Conservation (phyloP, 148 eudicot species). For the Fagopyrum homotropicum region DNA sequence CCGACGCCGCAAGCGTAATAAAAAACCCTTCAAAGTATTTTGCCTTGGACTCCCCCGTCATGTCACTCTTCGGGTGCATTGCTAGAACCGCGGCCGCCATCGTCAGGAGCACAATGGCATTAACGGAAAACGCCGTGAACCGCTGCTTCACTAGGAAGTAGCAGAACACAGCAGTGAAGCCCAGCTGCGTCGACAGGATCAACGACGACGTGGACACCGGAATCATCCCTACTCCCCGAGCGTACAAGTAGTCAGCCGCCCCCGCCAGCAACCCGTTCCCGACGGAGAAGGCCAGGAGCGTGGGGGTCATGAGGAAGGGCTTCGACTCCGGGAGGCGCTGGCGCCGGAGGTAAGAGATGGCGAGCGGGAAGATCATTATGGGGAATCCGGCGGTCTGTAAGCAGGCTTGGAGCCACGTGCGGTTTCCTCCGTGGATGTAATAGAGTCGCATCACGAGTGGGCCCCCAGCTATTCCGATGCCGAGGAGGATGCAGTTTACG, state of each 20-base stretch:
- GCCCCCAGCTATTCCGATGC: slow-evolving; percentile 48
- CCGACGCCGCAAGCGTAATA: slow-evolving; percentile 44
- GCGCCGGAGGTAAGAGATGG: slow-evolving; percentile 29
- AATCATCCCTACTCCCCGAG: slow-evolving; percentile 44
- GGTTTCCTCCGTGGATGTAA: slow-evolving; percentile 57
- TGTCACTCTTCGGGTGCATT: slow-evolving; percentile 37
- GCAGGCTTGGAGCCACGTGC: slow-evolving; percentile 49
- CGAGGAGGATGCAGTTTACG: slow-evolving; percentile 33
- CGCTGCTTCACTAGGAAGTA: slow-evolving; percentile 43
- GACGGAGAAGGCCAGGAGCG: slow-evolving; percentile 19
- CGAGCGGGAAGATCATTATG: slow-evolving; percentile 34
- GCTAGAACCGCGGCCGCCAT: slow-evolving; percentile 53
- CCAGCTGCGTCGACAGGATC: slow-evolving; percentile 55
- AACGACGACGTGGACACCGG: slow-evolving; percentile 65
- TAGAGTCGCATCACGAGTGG: slow-evolving; percentile 66
- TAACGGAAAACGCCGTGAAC: slow-evolving; percentile 49
- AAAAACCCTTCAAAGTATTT: slow-evolving; percentile 41
- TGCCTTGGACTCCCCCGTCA: slow-evolving; percentile 23
- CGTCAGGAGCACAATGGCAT: slow-evolving; percentile 48
- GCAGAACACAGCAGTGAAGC: slow-evolving; percentile 51
- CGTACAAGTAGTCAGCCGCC: slow-evolving; percentile 42
- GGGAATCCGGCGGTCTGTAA: slow-evolving; percentile 63
- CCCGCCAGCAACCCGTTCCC: slow-evolving; percentile 47
- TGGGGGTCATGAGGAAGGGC: slow-evolving; percentile 21
- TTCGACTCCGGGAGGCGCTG: slow-evolving; percentile 14